Percentiles rank a stretch among this genome's conserved stretches.
Conservation (phyloP, 2,329 filamentous ascomycete species). For the Sclerotinia spermophila region DNA sequence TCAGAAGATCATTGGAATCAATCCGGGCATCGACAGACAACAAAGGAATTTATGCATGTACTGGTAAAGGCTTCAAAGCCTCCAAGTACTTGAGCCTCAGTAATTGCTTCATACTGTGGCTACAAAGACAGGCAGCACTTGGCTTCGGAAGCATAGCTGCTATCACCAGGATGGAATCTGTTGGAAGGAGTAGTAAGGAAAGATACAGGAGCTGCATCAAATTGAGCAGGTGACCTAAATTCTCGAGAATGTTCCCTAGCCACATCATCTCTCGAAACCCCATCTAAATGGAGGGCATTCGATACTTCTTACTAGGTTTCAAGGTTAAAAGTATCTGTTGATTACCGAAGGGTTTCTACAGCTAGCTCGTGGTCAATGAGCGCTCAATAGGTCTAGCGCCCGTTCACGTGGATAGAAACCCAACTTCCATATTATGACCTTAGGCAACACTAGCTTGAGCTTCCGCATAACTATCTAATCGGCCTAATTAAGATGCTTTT, state of each 20-base stretch:
- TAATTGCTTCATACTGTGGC: background rate
- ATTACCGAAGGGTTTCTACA: background rate
- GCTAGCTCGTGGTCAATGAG: no score
- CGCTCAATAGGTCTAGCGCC: background rate
- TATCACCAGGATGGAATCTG: slow-evolving; percentile 19
- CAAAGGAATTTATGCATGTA: background rate
- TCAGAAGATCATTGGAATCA: slow-evolving; percentile 6
- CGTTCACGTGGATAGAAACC: no score
- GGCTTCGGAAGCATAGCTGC: background rate
- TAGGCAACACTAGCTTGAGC: slow-evolving; percentile 49
- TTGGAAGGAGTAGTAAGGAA: slow-evolving; percentile 14
- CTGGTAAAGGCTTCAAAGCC: background rate
- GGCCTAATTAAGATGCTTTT: no score
- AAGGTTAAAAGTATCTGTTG: no score
- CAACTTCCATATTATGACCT: background rate
- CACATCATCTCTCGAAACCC: no score
- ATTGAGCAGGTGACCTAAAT: background rate
- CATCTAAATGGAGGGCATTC: no score
- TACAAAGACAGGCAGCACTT: slow-evolving; percentile 3
- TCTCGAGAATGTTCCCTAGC: background rate
- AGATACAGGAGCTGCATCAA: background rate
- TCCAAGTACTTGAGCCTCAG: background rate
- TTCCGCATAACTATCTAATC: slow-evolving; percentile 51
- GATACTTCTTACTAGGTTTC: background rate
- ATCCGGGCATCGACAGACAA: slow-evolving; percentile 13